phyloP scores from a whole-genome alignment of 495 filamentous ascomycete species.

The Talaromyces nanjingensis region DNA sequence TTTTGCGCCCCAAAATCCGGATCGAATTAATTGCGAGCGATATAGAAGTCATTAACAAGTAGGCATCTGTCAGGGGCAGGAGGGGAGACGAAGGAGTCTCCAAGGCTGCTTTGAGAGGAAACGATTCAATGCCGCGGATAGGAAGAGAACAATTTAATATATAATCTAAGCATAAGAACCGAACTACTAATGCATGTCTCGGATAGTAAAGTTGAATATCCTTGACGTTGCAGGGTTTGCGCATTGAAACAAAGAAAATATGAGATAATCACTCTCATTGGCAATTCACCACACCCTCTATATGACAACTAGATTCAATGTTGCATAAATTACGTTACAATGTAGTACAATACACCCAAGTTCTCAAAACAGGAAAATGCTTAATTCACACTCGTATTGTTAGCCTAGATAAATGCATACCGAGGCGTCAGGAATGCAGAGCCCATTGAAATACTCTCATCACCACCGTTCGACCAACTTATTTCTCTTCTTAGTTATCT shows the following conservation, averaged over 20 bases:
- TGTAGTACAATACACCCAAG: background rate
- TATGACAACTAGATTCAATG: background rate
- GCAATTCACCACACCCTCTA: background rate
- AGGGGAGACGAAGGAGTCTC: background rate
- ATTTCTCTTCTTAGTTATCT: background rate
- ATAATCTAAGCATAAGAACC: background rate
- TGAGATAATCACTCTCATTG: background rate
- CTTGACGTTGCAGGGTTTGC: background rate
- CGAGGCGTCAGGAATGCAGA: background rate
- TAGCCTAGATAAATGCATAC: background rate
- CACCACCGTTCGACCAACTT: background rate
- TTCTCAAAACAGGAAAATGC: background rate
- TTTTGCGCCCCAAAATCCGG: background rate
- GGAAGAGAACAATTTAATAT: background rate
- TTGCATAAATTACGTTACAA: background rate
- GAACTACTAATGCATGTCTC: background rate
- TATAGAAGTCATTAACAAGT: background rate
- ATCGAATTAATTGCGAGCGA: background rate
- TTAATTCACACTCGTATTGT: background rate
- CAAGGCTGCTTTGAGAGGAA: background rate
- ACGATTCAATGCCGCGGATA: background rate
- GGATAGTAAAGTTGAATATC: background rate
- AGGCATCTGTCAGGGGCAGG: background rate
- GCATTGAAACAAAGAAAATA: background rate
- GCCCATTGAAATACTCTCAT: background rate